A percentile compares a stretch with the other conserved stretches of the same genome.
Evolutionary conservation across 2,329 filamentous ascomycete species (phyloP).

Genomic region (Beauveria pseudobassiana): DNA sequence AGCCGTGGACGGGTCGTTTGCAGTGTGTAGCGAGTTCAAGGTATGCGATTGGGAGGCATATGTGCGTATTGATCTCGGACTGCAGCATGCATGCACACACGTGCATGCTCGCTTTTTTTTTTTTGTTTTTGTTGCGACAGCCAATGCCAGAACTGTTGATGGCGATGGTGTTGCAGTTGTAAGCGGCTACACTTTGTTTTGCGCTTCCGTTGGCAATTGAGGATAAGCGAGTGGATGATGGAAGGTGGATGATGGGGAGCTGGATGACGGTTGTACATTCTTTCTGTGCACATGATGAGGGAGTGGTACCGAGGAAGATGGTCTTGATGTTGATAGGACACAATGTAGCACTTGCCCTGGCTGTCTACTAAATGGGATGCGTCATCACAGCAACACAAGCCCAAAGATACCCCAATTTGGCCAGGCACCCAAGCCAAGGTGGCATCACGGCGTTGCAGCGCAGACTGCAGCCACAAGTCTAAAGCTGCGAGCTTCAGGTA

Average conservation of each 20-base stretch:
- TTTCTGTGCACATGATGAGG: background rate
- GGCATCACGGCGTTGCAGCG: slow-evolving; percentile 1
- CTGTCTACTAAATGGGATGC: background rate
- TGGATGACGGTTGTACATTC: background rate
- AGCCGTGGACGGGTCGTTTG: background rate
- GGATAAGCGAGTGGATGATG: background rate
- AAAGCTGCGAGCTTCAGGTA: slow-evolving; percentile 2
- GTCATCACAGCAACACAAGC: background rate
- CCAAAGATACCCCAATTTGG: background rate
- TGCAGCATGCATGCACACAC: slow-evolving; percentile 1
- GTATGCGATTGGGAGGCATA: background rate
- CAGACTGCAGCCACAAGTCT: slow-evolving; percentile 1
- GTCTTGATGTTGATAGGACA: background rate
- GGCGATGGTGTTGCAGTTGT: background rate
- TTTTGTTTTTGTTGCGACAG: background rate
- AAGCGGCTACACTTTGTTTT: background rate
- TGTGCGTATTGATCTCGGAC: slow-evolving; percentile 1
- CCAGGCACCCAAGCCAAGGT: slow-evolving; percentile 1
- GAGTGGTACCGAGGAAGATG: background rate
- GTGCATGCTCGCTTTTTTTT: slow-evolving; percentile 2
- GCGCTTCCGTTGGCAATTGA: background rate
- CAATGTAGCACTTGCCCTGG: background rate
- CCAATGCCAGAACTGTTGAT: background rate
- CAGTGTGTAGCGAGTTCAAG: background rate
- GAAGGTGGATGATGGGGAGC: background rate